Percentiles rank a stretch among this genome's conserved stretches.
These are phyloP conservation scores for Blastobotrys chiropterorum DNA, from an alignment of 805 yeast genomes.

Conservation along the genomic window DNA sequence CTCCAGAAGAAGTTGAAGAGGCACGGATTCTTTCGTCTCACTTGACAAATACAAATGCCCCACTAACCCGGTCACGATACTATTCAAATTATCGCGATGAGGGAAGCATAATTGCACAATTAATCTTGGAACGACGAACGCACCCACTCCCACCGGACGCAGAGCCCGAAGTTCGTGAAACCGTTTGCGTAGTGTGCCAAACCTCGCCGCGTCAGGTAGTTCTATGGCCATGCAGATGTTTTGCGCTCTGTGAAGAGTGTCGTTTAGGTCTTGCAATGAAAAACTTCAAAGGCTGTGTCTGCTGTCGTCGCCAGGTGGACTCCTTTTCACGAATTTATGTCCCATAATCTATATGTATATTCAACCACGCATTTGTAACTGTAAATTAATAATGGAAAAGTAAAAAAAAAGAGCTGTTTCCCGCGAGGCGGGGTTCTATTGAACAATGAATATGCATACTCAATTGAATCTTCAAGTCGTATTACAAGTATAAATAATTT, in stretches of 20 bases:
- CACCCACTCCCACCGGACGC: not conserved
- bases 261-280: conserved; percentile 65
- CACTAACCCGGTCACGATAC: conserved; percentile 8
- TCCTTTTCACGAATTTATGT: conserved; percentile 56
- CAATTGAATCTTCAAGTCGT: no score
- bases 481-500: conserved; percentile 10
- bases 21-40: conserved; percentile 29
- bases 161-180: conserved; percentile 26
- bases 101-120: not conserved
- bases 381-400: no score
- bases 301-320: conserved; percentile 71
- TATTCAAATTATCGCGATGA: not conserved
- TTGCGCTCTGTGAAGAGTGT: conserved; percentile 82
- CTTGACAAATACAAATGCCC: conserved; percentile 13
- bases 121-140: conserved; percentile 5
- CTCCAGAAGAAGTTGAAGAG: conserved; percentile 25
- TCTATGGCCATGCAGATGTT: conserved; percentile 90
- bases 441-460: not conserved
- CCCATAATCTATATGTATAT: conserved; percentile 35
- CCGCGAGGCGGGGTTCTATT: not conserved
- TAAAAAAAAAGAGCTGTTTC: no score
- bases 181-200: conserved; percentile 75
- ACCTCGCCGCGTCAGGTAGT: conserved; percentile 66
- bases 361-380: not conserved
- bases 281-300: conserved; percentile 73